Percentiles rank a stretch among this genome's conserved stretches.
phyloP scores from a whole-genome alignment of 2,329 filamentous ascomycete species.

The Salinomyces thailandicus region DNA sequence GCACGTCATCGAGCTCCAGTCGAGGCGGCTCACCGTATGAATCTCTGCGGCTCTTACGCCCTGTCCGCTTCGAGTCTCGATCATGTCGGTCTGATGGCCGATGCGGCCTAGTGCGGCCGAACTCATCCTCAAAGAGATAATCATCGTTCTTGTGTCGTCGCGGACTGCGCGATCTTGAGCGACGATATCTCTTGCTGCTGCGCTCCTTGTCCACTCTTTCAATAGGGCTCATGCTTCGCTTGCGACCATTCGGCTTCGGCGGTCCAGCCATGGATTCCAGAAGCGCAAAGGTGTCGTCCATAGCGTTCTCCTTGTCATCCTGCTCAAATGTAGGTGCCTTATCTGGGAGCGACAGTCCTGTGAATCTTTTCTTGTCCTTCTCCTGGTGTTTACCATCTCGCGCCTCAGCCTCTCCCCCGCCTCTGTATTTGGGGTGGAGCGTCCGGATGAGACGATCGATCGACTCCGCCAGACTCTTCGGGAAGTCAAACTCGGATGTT shows the following conservation, averaged over 20 bases:
- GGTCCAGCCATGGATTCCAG: conserved; percentile 76
- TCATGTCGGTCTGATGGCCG: conserved; percentile 32
- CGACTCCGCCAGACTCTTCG: conserved; percentile 76
- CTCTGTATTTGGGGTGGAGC: conserved; percentile 78
- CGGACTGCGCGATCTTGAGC: conserved; percentile 38
- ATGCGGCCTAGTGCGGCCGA: conserved; percentile 39
- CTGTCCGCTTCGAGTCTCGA: conserved; percentile 32
- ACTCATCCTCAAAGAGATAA: conserved; percentile 50
- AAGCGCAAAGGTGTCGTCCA: conserved; percentile 87
- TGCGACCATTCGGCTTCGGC: conserved; percentile 44
- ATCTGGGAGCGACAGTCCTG: conserved; percentile 78
- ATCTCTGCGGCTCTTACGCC: conserved; percentile 41
- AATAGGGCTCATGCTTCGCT: conserved; percentile 50
- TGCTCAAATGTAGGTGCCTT: conserved; percentile 48
- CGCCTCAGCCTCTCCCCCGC: conserved; percentile 21
- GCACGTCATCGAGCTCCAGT: conserved; percentile 68
- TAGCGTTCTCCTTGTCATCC: conserved; percentile 32
- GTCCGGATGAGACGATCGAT: conserved; percentile 79
- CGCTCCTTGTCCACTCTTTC: conserved; percentile 27
- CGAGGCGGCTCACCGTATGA: conserved; percentile 56
- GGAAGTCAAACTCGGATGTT: conserved; percentile 70
- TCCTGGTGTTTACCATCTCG: conserved; percentile 43
- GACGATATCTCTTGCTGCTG: conserved; percentile 18
- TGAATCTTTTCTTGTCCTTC: conserved; percentile 83
- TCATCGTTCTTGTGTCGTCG: conserved; percentile 33